phyloP scores from a whole-genome alignment of 1,284 basidiomycete species.

The Hymenochaete sp. region DNA sequence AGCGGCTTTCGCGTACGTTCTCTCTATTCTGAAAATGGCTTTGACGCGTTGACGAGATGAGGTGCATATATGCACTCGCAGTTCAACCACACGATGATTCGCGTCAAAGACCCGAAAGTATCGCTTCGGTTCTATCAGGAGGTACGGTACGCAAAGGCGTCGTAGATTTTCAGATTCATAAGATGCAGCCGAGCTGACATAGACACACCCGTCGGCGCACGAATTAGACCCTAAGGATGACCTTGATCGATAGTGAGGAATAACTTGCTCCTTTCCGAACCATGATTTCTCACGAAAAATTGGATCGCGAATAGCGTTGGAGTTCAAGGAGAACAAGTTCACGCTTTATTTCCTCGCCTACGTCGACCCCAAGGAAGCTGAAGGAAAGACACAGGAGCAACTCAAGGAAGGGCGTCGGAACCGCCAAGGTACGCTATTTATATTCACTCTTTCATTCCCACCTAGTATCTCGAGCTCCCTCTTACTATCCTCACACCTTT shows the following conservation, averaged over 20 bases:
- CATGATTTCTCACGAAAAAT: slow-evolving; percentile 9
- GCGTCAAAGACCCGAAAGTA: slow-evolving; percentile 80
- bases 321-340: slow-evolving; percentile 57
- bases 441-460: slow-evolving; percentile 12
- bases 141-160: no score
- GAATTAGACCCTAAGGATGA: slow-evolving; percentile 92
- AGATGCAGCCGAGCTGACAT: no score
- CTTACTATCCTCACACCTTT: not conserved
- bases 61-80: slow-evolving; percentile 24
- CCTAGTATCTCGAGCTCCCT: slow-evolving; percentile 2
- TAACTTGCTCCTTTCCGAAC: slow-evolving; percentile 1
- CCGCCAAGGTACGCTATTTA: slow-evolving; percentile 51
- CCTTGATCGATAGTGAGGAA: slow-evolving; percentile 53
- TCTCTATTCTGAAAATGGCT: not conserved
- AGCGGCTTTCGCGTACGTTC: not conserved
- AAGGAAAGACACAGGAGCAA: slow-evolving; percentile 39
- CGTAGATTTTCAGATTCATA: no score
- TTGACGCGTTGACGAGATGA: not conserved
- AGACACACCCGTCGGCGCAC: no score
- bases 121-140: slow-evolving; percentile 73
- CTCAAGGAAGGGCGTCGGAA: slow-evolving; percentile 41
- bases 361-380: slow-evolving; percentile 45
- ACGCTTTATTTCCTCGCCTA: slow-evolving; percentile 79
- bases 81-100: slow-evolving; percentile 89
- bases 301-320: slow-evolving; percentile 33